A percentile compares a stretch with the other conserved stretches of the same genome.
phyloP scores from a whole-genome alignment of 768 basidiomycete genomes.

The Suillus luteus region DNA sequence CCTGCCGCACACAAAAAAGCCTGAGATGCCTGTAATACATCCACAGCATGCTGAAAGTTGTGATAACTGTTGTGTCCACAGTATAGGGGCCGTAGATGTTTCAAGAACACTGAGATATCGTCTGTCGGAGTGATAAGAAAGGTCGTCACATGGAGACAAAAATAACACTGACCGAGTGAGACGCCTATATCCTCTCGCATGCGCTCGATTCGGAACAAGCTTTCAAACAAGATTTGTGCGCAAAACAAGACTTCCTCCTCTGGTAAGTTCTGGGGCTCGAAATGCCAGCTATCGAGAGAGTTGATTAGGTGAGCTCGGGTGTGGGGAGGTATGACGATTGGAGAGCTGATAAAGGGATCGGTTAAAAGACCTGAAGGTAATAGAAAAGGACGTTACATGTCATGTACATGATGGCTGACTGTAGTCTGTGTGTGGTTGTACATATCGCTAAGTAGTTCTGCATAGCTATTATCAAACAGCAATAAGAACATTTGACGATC shows the following conservation, averaged over 20 bases:
- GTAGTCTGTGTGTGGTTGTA: slow-evolving; percentile 75
- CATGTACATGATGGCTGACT: slow-evolving; percentile 52
- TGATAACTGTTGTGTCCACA: slow-evolving; percentile 93
- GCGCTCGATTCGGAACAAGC: slow-evolving; percentile 76
- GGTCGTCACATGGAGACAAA: slow-evolving; percentile 23
- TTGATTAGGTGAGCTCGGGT: slow-evolving; percentile 65
- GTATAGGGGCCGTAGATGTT: slow-evolving; percentile 90
- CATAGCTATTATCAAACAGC: slow-evolving; percentile 49
- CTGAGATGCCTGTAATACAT: slow-evolving; percentile 93
- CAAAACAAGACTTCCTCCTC: slow-evolving; percentile 83
- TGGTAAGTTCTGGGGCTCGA: slow-evolving; percentile 83
- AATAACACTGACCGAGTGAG: slow-evolving; percentile 52
- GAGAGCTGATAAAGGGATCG: slow-evolving; percentile 41
- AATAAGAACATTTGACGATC: slow-evolving; percentile 17
- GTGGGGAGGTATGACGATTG: slow-evolving; percentile 47
- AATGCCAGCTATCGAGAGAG: slow-evolving; percentile 80
- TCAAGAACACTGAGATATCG: slow-evolving; percentile 75
- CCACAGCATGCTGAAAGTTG: slow-evolving; percentile 96
- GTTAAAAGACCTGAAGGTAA: slow-evolving; percentile 3
- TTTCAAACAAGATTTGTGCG: slow-evolving; percentile 85
- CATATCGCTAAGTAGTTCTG: slow-evolving; percentile 85
- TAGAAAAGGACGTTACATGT: slow-evolving; percentile 24
- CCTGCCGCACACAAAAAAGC: slow-evolving; percentile 79
- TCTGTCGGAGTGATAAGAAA: slow-evolving; percentile 43
- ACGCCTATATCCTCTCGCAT: slow-evolving; percentile 60